Evolutionary conservation across 2,329 filamentous ascomycete species (phyloP).

Genomic region (Podosphaera xanthii): DNA sequence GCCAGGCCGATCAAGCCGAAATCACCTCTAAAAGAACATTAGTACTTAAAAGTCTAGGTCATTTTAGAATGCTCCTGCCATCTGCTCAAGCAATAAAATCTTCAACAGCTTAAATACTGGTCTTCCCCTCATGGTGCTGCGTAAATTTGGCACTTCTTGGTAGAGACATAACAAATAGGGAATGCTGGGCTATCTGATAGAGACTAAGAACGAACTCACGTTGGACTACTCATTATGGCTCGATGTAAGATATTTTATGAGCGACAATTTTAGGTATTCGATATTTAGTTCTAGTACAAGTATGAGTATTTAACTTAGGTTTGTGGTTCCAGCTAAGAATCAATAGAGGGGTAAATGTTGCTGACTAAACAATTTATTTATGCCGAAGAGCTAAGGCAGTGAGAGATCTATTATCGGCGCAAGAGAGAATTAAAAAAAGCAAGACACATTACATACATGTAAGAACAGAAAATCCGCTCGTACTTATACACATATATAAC

Average conservation of each 20-base stretch:
- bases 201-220: background rate
- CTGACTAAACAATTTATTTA: no score
- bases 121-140: background rate
- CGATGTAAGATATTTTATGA: background rate
- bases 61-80: background rate
- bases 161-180: background rate
- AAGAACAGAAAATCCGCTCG: no score
- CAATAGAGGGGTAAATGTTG: no score
- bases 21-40: constrained; percentile 29
- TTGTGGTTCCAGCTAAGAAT: no score
- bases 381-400: no score
- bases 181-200: background rate
- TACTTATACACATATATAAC: no score
- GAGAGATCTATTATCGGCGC: no score
- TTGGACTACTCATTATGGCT: background rate
- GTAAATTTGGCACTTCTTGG: background rate
- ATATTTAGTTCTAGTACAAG: no score
- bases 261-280: background rate
- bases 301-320: no score
- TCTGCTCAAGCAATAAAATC: background rate
- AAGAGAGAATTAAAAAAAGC: no score
- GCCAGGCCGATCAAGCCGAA: constrained; percentile 82
- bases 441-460: no score
- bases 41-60: constrained; percentile 7
- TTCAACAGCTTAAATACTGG: background rate